Conservation (phyloP, 768 basidiomycete genomes). For the Calocera viscosa region DNA sequence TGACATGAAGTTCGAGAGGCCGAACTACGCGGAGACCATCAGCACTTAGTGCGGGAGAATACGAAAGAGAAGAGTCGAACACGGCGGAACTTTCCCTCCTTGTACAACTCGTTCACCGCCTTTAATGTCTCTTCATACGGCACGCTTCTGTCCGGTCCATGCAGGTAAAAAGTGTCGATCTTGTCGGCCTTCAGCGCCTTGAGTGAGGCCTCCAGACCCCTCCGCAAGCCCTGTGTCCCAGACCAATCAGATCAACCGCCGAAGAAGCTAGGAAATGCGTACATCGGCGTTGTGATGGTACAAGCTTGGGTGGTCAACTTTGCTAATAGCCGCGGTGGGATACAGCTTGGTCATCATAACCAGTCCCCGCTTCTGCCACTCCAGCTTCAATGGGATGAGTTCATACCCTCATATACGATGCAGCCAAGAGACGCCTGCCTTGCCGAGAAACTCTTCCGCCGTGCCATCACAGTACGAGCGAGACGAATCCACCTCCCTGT, state of each 20-base stretch:
- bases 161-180: conserved; percentile 40
- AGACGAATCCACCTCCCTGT: conserved; percentile 28
- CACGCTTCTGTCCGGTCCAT: conserved; percentile 33
- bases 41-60: too few species aligned
- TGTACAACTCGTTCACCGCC: conserved; percentile 37
- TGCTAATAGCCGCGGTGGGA: conserved; percentile 27
- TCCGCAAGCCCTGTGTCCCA: conserved; percentile 26
- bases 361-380: conserved; percentile 39
- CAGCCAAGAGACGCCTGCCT: conserved; percentile 17
- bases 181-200: conserved; percentile 37
- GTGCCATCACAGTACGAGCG: conserved; percentile 25
- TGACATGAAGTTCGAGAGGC: too few species aligned
- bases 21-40: too few species aligned
- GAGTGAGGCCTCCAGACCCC: conserved; percentile 27
- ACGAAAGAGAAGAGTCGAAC: conserved; percentile 17
- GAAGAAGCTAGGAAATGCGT: conserved; percentile 21
- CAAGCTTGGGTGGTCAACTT: neutral
- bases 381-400: conserved; percentile 9
- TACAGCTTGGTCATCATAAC: conserved; percentile 50
- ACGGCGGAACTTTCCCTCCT: conserved; percentile 35
- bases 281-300: conserved; percentile 12
- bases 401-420: neutral
- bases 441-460: conserved; percentile 34
- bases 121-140: conserved; percentile 38
- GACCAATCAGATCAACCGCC: neutral